These are phyloP conservation scores for Gossypium arboreum DNA, from an alignment of 345 rosid species.

Conservation along the genomic window DNA sequence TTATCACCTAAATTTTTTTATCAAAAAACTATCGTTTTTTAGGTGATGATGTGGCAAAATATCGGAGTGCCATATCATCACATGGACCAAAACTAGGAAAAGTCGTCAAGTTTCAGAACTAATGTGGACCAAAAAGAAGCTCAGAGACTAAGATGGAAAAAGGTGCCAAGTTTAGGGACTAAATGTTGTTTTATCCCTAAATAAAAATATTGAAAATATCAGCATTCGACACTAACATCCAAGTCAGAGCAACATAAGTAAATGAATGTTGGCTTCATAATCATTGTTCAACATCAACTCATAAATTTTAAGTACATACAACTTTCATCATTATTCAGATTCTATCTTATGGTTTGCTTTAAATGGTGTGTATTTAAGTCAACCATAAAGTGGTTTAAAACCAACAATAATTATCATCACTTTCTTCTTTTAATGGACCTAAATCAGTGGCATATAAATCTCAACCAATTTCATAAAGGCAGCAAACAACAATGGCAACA, in stretches of 20 bases:
- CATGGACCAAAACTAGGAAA: too few species aligned
- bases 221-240: not conserved
- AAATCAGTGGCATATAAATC: not conserved
- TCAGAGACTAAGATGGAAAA: too few species aligned
- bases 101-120: too few species aligned
- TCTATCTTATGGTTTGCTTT: constrained; percentile 12
- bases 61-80: too few species aligned
- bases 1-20: too few species aligned
- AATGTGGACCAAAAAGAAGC: too few species aligned
- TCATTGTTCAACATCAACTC: not conserved
- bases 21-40: too few species aligned
- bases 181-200: too few species aligned
- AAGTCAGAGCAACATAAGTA: not conserved
- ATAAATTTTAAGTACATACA: not conserved
- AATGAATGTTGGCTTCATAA: not conserved
- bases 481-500: not conserved
- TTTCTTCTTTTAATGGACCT: constrained; percentile 6
- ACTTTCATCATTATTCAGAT: not conserved
- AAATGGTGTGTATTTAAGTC: not conserved
- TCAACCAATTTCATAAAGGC: not conserved
- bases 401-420: not conserved
- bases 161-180: too few species aligned
- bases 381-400: constrained; percentile 7
- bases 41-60: too few species aligned
- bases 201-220: not conserved